phyloP scores from a whole-genome alignment of 257 asterid genomes.

The Scutellaria baicalensis region DNA sequence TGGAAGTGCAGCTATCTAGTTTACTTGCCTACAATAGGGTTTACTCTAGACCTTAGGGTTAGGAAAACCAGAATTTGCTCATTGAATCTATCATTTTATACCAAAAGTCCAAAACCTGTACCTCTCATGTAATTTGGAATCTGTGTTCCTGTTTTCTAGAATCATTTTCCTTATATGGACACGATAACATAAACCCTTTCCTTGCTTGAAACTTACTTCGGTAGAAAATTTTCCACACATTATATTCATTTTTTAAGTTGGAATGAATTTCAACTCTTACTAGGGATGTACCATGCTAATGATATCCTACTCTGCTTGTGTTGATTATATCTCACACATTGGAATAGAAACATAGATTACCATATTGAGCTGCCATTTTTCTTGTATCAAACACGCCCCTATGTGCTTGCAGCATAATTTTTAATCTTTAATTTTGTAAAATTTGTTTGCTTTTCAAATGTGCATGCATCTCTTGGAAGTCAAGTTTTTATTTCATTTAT shows the following conservation, averaged over 20 bases:
- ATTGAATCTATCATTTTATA: not conserved
- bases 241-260: not conserved
- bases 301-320: not conserved
- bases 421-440: not conserved
- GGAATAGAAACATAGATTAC: not conserved
- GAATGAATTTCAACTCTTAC: not conserved
- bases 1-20: not conserved
- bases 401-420: not conserved
- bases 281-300: not conserved
- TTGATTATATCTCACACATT: not conserved
- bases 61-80: not conserved
- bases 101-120: not conserved
- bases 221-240: not conserved
- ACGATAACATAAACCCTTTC: not conserved
- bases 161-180: not conserved
- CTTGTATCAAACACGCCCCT: not conserved
- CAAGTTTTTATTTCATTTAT: not conserved
- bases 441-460: not conserved
- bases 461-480: not conserved
- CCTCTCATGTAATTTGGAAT: not conserved
- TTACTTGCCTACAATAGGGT: not conserved
- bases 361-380: not conserved
- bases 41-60: not conserved
- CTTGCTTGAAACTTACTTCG: not conserved
- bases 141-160: not conserved